Conservation (phyloP, 208 protist species). For the Wallacemonas rigidus region DNA sequence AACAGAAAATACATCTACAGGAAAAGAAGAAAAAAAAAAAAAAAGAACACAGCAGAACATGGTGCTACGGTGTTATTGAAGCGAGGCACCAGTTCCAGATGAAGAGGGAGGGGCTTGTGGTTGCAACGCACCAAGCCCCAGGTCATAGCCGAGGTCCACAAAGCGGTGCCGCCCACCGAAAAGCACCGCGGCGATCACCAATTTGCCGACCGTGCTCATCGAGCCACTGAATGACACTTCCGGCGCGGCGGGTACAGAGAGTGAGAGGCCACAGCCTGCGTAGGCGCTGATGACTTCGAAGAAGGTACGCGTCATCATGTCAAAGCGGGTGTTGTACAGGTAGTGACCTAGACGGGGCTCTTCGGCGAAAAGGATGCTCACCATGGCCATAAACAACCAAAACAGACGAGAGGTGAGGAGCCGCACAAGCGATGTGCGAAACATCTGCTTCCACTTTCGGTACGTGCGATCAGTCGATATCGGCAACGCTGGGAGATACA, state of each 20-base stretch:
- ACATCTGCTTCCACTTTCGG: constrained; percentile 75
- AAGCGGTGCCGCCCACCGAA: constrained; percentile 78
- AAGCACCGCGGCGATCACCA: constrained; percentile 63
- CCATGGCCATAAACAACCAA: constrained; percentile 69
- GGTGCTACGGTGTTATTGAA: background rate
- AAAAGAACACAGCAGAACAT: background rate
- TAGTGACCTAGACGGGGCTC: constrained; percentile 31
- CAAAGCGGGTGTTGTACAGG: constrained; percentile 48
- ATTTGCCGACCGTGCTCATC: constrained; percentile 46
- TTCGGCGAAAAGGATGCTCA: constrained; percentile 60
- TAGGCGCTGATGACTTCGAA: constrained; percentile 85
- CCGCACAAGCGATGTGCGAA: constrained; percentile 60
- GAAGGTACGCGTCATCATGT: constrained; percentile 70
- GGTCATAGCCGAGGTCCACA: constrained; percentile 79
- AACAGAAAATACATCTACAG: background rate
- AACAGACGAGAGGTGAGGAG: constrained; percentile 78
- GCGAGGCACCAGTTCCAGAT: background rate
- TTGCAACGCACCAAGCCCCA: constrained; percentile 58
- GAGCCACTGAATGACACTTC: constrained; percentile 58
- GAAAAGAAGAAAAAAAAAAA: constrained; percentile 11
- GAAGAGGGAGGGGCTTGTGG: constrained; percentile 16
- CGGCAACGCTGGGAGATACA: constrained; percentile 79
- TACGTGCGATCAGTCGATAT: constrained; percentile 78
- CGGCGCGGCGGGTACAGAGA: constrained; percentile 27
- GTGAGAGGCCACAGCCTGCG: constrained; percentile 67